A percentile compares a stretch with the other conserved stretches of the same genome.
Conservation (phyloP, 345 rosid genomes). For the Salix viminalis region DNA sequence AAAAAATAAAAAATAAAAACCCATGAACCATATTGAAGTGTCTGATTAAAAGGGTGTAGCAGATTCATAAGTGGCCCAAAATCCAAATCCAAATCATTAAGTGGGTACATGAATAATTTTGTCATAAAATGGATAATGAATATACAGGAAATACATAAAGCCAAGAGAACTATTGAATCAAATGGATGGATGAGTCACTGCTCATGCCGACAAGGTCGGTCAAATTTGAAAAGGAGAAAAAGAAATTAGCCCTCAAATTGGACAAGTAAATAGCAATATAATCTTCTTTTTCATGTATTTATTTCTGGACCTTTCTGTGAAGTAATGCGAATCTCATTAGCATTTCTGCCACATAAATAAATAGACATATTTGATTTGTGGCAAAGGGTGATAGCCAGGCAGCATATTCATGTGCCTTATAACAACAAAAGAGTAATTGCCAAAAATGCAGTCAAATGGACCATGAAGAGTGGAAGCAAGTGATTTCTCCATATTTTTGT, state of each 20-base stretch:
- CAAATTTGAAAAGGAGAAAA: not conserved
- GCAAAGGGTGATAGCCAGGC: slow-evolving; percentile 15
- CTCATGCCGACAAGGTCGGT: slow-evolving; percentile 12
- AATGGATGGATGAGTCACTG: slow-evolving; percentile 8
- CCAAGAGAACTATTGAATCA: slow-evolving; percentile 7
- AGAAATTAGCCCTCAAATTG: slow-evolving; percentile 6
- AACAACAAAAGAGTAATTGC: slow-evolving; percentile 14
- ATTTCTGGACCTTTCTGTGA: slow-evolving; percentile 14
- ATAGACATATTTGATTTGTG: slow-evolving; percentile 20
- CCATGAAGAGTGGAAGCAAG: slow-evolving; percentile 36
- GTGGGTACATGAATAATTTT: not conserved
- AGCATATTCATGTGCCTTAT: slow-evolving; percentile 35
- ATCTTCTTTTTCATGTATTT: slow-evolving; percentile 3
- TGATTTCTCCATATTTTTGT: slow-evolving; percentile 36
- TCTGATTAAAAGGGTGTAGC: slow-evolving; percentile 9
- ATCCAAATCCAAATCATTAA: slow-evolving; percentile 6
- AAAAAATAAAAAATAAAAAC: not conserved
- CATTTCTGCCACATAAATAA: slow-evolving; percentile 8
- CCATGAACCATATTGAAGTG: slow-evolving; percentile 17
- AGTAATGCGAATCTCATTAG: slow-evolving; percentile 16
- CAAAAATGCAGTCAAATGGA: slow-evolving; percentile 48
- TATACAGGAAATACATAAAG: slow-evolving; percentile 12
- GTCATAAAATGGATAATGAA: not conserved
- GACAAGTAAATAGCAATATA: slow-evolving; percentile 13
- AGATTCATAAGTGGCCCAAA: slow-evolving; percentile 5